Evolutionary conservation across 768 basidiomycete species (phyloP), one percentile per base, ranked within the genome.

Genomic region (Auricularia sp.): DNA sequence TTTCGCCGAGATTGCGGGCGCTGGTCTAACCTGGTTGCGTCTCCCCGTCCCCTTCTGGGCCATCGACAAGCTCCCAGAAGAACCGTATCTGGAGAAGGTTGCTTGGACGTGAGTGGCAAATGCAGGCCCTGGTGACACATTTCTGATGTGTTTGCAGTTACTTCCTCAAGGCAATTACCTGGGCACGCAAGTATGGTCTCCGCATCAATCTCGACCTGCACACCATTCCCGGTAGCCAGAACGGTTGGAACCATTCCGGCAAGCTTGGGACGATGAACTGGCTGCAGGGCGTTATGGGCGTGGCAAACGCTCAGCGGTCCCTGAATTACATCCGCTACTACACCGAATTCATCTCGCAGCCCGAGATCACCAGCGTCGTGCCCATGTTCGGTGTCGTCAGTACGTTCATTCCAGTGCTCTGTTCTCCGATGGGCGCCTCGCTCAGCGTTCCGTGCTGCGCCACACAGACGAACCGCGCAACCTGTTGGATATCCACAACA

Each of bases 161-260:
- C 75, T 84, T 91, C 74, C 75, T 91, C 21, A 84, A 84, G 53
- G 81, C 88, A 33, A 76, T 95, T 44, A 80, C 78, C 2, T 97
- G 93, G 93, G 87, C 86, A 14, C 80, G 93, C 61, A 95, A 97
- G 74, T 95, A 95, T 72, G 93, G 93, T 1, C 68, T 95, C n/a
- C 81, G 93, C 35, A 84, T 95, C 63, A 84, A 84, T 70, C 77
- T 95, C 12, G 93, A 95, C 75, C 74, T 92, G 39, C 90, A 91
- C 72, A 81, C 88, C 3, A 78, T 87, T 33, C 91, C 92, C 36
- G 92, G 93, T 51, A 85, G 84, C 58, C 90, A 91, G 70, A 90
- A 90, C 72, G 90, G 87, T 77, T 72, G 84, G 86, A 79, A 85
- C 77, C 78, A 80, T 70, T 74, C 73, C 35, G 78, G 77, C 5